Evolutionary conservation across 192 early-diverging fungal species (phyloP), one percentile per base, ranked within the genome.

Genomic region (Fimicolochytrium jonesii): DNA sequence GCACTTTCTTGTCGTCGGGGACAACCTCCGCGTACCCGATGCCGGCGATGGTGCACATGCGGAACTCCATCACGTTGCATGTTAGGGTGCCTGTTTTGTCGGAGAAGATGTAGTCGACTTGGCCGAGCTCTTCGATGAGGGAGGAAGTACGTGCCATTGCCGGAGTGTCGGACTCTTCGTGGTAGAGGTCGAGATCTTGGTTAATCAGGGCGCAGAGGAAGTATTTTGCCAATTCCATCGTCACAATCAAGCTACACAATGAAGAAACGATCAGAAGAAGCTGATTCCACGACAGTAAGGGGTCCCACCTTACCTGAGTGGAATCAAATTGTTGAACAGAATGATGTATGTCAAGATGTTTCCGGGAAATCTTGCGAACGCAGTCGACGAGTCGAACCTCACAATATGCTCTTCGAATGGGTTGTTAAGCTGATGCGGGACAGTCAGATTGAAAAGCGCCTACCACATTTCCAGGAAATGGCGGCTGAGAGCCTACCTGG

Each of bases 261-360:
- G 36, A 20, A 56, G 35, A 23, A 1, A 18, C 15, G 13, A 28
- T 13, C 48, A 23, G 18, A 50, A 56, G 22, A n/a, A 17, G 22
- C 31, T 35, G 54, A 4, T 37, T 31, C 0, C 34, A 23, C 17
- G 6, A 17, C 42, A 66, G 50, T 11, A 59, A 55, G 31, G 0
- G 9, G 33, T 22, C 11, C 33, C 13, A 47, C 2, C 33, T 32
- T 22, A 90, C 85, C 82, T 90, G 67, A 99, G 90, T 13, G 96
- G 96, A 72, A 99, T 99, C 74, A 99, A 81, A 75, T 94, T 97
- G 84, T 99, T 99, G 82, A 91, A 99, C 42, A 99, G 75, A 78
- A 99, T 96, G 70, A 96, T 86, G 69, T 93, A 99, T 13, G 96
- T 99, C 73, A 99, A 71, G 59, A 98, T 91, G 76, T 93, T 92